Conservation (phyloP, 192 early-diverging fungal genomes). For the Backusella parvicylindrica region DNA sequence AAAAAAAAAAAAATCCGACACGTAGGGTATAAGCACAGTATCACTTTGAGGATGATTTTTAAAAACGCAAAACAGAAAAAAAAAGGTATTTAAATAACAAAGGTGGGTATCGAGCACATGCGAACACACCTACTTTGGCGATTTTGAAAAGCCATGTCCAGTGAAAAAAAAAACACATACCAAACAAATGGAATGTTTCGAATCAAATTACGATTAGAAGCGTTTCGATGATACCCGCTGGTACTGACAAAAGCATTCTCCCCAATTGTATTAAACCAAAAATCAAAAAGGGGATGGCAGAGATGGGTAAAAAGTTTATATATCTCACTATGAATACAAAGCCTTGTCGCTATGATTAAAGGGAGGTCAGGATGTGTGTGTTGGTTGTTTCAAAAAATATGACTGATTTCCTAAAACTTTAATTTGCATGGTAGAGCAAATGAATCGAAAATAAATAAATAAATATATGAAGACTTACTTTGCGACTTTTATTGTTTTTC, state of each 20-base stretch:
- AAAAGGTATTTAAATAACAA: background rate
- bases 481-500: slow-evolving; percentile 39
- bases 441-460: too few relatives aligned
- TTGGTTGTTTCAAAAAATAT: background rate
- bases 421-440: slow-evolving; percentile 57
- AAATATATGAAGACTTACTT: slow-evolving; percentile 51
- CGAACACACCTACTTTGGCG: too few relatives aligned
- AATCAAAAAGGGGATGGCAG: background rate
- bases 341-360: background rate
- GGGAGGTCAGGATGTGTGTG: background rate
- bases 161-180: background rate
- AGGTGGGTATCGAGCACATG: too few relatives aligned
- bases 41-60: background rate
- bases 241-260: too few relatives aligned
- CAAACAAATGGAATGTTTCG: slow-evolving; percentile 10
- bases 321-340: background rate
- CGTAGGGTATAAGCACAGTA: background rate
- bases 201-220: slow-evolving; percentile 15
- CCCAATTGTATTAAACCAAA: background rate
- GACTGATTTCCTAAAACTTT: background rate
- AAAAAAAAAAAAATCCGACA: background rate
- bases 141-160: background rate
- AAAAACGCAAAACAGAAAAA: background rate
- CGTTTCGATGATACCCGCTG: slow-evolving; percentile 1
- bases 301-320: slow-evolving; percentile 11